These are phyloP conservation scores for Pyrus hybrid DNA, from an alignment of 331 rosid genomes.

Conservation along the genomic window DNA sequence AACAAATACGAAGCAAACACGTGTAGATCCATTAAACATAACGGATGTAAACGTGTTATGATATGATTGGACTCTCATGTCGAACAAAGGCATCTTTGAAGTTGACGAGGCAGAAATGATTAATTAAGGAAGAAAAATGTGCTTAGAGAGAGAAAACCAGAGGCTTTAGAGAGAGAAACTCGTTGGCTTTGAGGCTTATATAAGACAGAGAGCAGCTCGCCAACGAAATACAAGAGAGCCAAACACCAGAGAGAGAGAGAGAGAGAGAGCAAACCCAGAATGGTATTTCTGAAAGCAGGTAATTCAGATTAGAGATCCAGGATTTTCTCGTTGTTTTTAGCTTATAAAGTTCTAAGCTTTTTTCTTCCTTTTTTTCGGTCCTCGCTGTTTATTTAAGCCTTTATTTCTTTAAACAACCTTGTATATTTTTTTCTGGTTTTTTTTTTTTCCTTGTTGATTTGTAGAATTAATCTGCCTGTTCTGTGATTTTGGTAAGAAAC, in stretches of 20 bases:
- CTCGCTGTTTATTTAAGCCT: conserved; percentile 3
- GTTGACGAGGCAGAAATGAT: conserved; percentile 24
- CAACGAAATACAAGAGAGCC: conserved; percentile 11
- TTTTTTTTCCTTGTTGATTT: neutral
- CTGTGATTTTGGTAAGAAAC: conserved; percentile 27
- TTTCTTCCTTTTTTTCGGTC: conserved; percentile 9
- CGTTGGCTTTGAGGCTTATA: conserved; percentile 22
- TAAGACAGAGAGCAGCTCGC: conserved; percentile 10
- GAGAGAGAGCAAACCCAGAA: neutral
- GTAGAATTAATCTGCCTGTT: conserved; percentile 7
- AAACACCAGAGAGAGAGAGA: neutral
- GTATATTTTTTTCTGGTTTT: neutral
- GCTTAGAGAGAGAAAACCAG: conserved; percentile 12
- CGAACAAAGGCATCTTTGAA: conserved; percentile 22
- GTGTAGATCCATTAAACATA: conserved; percentile 6
- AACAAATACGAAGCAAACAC: conserved; percentile 1
- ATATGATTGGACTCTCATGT: neutral
- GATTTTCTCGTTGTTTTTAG: conserved; percentile 1
- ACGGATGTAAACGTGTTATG: neutral
- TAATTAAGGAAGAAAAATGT: conserved; percentile 1
- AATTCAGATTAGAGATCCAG: conserved; percentile 23
- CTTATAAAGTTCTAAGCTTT: neutral
- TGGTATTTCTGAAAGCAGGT: conserved; percentile 18
- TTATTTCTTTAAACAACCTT: neutral
- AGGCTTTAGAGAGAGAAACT: neutral